Evolutionary conservation across 2,329 filamentous ascomycete genomes (phyloP), one percentile per base, ranked within the genome.

Genomic region (Dactylellina sp.): DNA sequence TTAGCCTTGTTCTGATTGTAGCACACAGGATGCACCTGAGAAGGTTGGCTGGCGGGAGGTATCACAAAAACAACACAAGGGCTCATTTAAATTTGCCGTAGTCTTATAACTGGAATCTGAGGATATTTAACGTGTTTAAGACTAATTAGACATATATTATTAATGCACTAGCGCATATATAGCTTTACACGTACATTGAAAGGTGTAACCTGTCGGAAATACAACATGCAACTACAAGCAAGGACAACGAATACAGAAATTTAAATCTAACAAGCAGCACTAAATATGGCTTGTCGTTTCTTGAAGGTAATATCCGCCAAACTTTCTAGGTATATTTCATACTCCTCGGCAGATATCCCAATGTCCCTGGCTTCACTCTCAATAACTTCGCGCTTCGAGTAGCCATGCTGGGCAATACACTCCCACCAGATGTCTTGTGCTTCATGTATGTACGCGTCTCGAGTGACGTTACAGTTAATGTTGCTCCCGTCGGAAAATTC

Each of bases 391-490:
- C 35, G 18, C 32, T 42, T 60, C 2, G 53, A 42, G n/a, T 56
- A 37, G 0, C 68, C 68, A 35, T 28, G 7, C 18, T 47, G 16
- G 2, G 12, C n/a, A 14, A 60, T 25, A 24, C 18, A 11, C 12
- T 47, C 22, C 68, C 68, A 74, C 68, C 68, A 74, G n/a, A 18
- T 47, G 49, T 61, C 68, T 40, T 74, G 53, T 3, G 65, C 39
- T 12, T 56, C 68, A 16, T 61, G 40, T 0, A 25, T 3, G 14
- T 74, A 74, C 28, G 49, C 32, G 16, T 50, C 60, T 18, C 68
- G 49, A 7, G 68, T 74, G 11, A 74, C 55, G 24, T 22, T 60
- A 6, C 12, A 40, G 22, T 55, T 40, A 16, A 74, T 53, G 32
- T 61, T 63, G 6, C 25, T 20, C 9, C 47, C 47, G 24, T 56